Conservation (phyloP, 257 asterid genomes). For the Jaltomata sinuosa region DNA sequence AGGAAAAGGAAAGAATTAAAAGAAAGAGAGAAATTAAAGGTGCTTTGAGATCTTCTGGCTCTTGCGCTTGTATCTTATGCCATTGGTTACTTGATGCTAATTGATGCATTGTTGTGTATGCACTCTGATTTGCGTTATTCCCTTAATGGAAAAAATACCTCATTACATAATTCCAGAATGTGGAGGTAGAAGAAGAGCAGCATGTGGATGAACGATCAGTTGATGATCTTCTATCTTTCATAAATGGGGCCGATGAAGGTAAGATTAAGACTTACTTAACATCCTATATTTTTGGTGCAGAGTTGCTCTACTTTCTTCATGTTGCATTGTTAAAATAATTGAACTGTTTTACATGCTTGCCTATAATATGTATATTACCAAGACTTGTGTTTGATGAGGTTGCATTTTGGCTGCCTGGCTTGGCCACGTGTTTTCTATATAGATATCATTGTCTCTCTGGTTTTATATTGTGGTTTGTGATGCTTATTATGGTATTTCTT, state of each 20-base stretch:
- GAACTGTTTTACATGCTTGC: background rate
- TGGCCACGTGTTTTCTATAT: background rate
- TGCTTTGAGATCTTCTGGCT: slow-evolving; percentile 17
- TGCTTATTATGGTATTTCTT: background rate
- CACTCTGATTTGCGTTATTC: slow-evolving; percentile 4
- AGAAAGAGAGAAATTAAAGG: slow-evolving; percentile 78
- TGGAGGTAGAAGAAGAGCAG: slow-evolving; percentile 72
- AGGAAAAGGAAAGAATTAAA: slow-evolving; percentile 88
- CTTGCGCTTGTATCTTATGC: background rate
- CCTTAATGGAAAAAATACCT: slow-evolving; percentile 12
- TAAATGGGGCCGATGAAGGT: slow-evolving; percentile 78
- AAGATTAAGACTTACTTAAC: slow-evolving; percentile 1
- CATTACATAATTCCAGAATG: slow-evolving; percentile 39
- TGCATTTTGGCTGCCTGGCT: background rate
- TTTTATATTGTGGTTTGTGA: background rate
- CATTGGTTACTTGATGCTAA: background rate
- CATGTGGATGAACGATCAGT: slow-evolving; percentile 83
- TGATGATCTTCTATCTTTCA: slow-evolving; percentile 85
- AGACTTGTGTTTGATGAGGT: background rate
- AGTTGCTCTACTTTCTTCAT: background rate
- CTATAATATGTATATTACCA: background rate
- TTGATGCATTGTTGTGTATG: background rate
- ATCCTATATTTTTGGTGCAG: background rate
- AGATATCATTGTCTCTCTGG: background rate
- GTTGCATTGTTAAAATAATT: background rate